Percentiles rank a stretch among this genome's conserved stretches.
Evolutionary conservation across 768 basidiomycete species (phyloP).

Genomic region (Collybiopsis confluens): DNA sequence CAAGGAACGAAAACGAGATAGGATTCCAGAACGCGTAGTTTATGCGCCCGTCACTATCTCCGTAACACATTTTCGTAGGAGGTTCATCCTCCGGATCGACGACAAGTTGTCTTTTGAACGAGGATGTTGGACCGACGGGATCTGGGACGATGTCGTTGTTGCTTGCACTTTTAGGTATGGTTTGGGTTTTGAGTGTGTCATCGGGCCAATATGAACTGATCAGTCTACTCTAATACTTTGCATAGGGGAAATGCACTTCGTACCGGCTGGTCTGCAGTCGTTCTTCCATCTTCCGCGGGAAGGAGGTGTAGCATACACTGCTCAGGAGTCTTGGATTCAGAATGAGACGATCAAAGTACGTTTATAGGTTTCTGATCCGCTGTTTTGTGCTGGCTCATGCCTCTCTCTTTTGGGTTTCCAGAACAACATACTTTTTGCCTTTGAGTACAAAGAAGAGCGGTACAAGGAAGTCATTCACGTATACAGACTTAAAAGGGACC

Average conservation of each 20-base stretch:
- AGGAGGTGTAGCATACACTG: slow-evolving; percentile 72
- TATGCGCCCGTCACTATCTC: slow-evolving; percentile 25
- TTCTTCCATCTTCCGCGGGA: slow-evolving; percentile 67
- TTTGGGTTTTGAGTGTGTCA: too few species aligned
- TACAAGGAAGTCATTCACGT: slow-evolving; percentile 76
- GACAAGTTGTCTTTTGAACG: slow-evolving; percentile 36
- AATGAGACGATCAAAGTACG: slow-evolving; percentile 68
- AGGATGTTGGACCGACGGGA: slow-evolving; percentile 30
- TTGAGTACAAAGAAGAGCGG: slow-evolving; percentile 66
- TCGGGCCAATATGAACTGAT: too few species aligned
- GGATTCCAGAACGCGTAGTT: slow-evolving; percentile 33
- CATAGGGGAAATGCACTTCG: slow-evolving; percentile 55
- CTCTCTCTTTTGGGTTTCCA: slow-evolving; percentile 6
- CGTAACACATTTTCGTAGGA: slow-evolving; percentile 26
- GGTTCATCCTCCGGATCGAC: slow-evolving; percentile 33
- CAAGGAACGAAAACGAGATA: slow-evolving; percentile 21
- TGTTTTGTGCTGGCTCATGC: too few species aligned
- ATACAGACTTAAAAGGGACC: slow-evolving; percentile 70
- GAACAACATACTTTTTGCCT: slow-evolving; percentile 77
- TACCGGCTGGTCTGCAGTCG: slow-evolving; percentile 44
- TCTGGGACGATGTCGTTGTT: slow-evolving; percentile 39
- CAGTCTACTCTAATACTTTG: too few species aligned
- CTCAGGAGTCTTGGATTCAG: slow-evolving; percentile 83
- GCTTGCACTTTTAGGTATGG: slow-evolving; percentile 38
- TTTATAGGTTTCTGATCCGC: too few species aligned